Conservation (phyloP, 495 filamentous ascomycete species). For the Trichoderma erinaceum region DNA sequence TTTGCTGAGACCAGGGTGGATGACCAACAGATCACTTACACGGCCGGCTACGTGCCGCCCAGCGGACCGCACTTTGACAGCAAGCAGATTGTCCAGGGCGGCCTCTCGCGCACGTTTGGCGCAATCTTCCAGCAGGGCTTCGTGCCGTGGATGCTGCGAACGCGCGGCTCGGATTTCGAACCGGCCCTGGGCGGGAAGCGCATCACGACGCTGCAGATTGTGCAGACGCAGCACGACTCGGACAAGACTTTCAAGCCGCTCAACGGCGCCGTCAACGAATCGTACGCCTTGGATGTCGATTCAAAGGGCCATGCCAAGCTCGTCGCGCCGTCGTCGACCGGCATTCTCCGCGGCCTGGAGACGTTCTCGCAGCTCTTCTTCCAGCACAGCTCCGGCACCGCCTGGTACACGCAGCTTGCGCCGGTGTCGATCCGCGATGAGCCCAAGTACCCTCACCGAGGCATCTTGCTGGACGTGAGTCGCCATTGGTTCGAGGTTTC, state of each 20-base stretch:
- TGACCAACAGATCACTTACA: slow-evolving; percentile 18
- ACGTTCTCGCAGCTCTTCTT: slow-evolving; percentile 75
- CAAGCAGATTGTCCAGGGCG: slow-evolving; percentile 44
- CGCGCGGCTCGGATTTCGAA: slow-evolving; percentile 54
- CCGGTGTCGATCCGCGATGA: slow-evolving; percentile 60
- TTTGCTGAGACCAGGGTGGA: slow-evolving; percentile 10
- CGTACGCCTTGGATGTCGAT: slow-evolving; percentile 57
- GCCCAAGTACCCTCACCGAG: slow-evolving; percentile 65
- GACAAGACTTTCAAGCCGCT: slow-evolving; percentile 49
- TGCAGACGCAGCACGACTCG: slow-evolving; percentile 52
- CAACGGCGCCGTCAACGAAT: slow-evolving; percentile 62
- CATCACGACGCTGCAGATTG: slow-evolving; percentile 51
- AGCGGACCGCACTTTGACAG: slow-evolving; percentile 30
- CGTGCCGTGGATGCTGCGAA: slow-evolving; percentile 71
- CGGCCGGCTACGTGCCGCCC: slow-evolving; percentile 33
- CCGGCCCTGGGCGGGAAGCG: slow-evolving; percentile 41
- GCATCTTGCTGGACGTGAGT: slow-evolving; percentile 66
- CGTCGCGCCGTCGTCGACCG: slow-evolving; percentile 54
- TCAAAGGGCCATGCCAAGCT: slow-evolving; percentile 51
- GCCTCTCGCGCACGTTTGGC: slow-evolving; percentile 38
- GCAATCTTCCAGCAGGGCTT: slow-evolving; percentile 57
- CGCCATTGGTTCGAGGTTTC: slow-evolving; percentile 57
- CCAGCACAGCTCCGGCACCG: slow-evolving; percentile 48
- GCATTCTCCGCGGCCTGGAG: slow-evolving; percentile 59
- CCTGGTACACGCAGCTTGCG: slow-evolving; percentile 58